Evolutionary conservation across 345 rosid genomes (phyloP), one percentile per base, ranked within the genome.

Genomic region (Clarkia xantiana): DNA sequence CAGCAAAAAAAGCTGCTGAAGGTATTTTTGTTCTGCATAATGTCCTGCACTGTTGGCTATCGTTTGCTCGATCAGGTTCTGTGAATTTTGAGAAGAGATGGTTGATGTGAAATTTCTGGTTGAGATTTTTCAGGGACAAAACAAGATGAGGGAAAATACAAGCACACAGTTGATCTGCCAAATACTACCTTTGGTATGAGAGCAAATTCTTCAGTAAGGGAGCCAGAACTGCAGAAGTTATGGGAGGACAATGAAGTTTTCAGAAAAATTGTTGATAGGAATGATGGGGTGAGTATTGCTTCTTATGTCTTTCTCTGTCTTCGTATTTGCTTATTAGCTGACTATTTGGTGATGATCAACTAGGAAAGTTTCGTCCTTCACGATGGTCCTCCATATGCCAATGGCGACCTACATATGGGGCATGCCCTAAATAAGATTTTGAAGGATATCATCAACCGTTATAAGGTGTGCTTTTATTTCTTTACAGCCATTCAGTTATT

Each of bases 301-400:
- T 49, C 18, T 10, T 23, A 22, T 14, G 11, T 49, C 39, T 16
- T 14, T 43, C 3, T 71, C 62, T 52, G 59, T 58, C 55, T 25
- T 25, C 50, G 6, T 19, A 42, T 47, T 51, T 55, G 56, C 29
- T 53, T 56, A 56, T 68, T 49, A 40, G 61, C 73, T 75, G 56
- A 78, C 56, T 6, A 57, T 54, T 44, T 18, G 43, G 53, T 64
- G 43, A 55, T 64, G 15, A 53, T 64, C 62, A 54, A 51, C 40
- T 72, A 90, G 94, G 94, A 72, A 55, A 76, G 54, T 69, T 90
- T 90, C 68, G 77, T 86, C 60, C 87, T 90, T 63, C 97, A 90
- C 63, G 94, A 90, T 71, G 95, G 95, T 45, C 97, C 97, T 56
- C 95, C 95, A 44, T 90, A 90, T 65, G 97, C 97, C 65, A 90